A percentile compares a stretch with the other conserved stretches of the same genome.
phyloP scores from a whole-genome alignment of 768 basidiomycete genomes.

The Sistotremastrum suecicum region DNA sequence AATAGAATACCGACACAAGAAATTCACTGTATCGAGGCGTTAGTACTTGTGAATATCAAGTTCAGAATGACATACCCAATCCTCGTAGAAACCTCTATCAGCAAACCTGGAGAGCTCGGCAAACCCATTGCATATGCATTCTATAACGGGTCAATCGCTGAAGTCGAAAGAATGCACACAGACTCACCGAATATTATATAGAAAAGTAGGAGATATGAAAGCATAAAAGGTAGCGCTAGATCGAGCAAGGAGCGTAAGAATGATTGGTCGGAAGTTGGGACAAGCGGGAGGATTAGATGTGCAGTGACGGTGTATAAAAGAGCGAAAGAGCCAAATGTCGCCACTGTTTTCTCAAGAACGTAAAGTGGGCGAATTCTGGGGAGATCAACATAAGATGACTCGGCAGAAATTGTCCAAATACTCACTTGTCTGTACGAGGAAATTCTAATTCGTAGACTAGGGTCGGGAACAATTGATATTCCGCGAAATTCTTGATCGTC shows the following conservation, averaged over 20 bases:
- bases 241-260: conserved; percentile 70
- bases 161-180: conserved; percentile 10
- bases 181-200: conserved; percentile 69
- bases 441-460: conserved; percentile 96
- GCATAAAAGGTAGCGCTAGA: conserved; percentile 86
- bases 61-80: conserved; percentile 48
- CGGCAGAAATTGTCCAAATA: conserved; percentile 1
- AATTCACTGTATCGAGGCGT: too few relatives aligned
- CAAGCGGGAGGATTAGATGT: conserved; percentile 81
- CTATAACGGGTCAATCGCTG: conserved; percentile 27
- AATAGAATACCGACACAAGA: too few relatives aligned
- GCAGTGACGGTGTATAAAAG: conserved; percentile 91
- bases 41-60: background rate
- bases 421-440: conserved; percentile 73
- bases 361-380: conserved; percentile 56
- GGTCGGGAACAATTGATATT: conserved; percentile 81
- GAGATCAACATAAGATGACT: conserved; percentile 7
- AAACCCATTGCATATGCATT: conserved; percentile 94
- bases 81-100: conserved; percentile 96
- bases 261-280: conserved; percentile 45
- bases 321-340: conserved; percentile 92
- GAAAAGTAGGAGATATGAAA: conserved; percentile 77
- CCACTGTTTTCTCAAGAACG: conserved; percentile 59
- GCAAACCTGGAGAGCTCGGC: conserved; percentile 93
- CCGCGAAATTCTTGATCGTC: conserved; percentile 63